A percentile compares a stretch with the other conserved stretches of the same genome.
Conservation (phyloP, 352 stramenopile genomes). For the Blastocystis sp. region DNA sequence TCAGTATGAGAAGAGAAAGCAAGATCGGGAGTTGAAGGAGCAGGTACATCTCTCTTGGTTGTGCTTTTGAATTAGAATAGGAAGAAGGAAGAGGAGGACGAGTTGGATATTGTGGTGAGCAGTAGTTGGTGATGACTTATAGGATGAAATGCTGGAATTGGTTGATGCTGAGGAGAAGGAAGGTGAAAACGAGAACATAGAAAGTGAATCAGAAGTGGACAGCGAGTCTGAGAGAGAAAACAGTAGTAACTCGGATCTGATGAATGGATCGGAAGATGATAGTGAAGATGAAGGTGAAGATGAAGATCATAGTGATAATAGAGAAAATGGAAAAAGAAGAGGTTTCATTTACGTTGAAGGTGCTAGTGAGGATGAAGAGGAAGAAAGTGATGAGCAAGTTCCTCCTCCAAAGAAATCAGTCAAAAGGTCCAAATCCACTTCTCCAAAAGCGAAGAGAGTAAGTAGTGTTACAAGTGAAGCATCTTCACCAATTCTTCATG, state of each 20-base stretch:
- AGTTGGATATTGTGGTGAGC: slow-evolving; percentile 1
- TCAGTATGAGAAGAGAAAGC: slow-evolving; percentile 42
- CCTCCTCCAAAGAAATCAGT: neutral
- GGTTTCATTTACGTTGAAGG: neutral
- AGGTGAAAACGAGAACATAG: neutral
- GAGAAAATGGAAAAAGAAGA: neutral
- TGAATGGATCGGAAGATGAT: slow-evolving; percentile 10
- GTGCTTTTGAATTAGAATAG: neutral
- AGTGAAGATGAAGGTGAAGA: slow-evolving; percentile 44
- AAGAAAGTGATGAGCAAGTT: slow-evolving; percentile 16
- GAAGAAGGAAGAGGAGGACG: slow-evolving; percentile 26
- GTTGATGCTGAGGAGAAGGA: slow-evolving; percentile 41
- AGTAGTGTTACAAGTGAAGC: neutral
- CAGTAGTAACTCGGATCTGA: no score
- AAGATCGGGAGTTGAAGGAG: neutral
- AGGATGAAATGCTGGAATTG: slow-evolving; percentile 54
- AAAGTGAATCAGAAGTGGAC: slow-evolving; percentile 3
- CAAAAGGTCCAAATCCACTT: neutral
- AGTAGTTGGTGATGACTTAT: neutral
- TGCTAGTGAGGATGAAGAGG: neutral
- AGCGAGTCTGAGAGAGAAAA: neutral
- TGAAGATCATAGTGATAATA: neutral
- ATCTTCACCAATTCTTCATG: neutral
- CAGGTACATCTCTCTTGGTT: neutral
- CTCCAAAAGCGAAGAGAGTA: neutral